Evolutionary conservation across 1,284 basidiomycete species (phyloP).

Genomic region (Leucoagaricus sp.): DNA sequence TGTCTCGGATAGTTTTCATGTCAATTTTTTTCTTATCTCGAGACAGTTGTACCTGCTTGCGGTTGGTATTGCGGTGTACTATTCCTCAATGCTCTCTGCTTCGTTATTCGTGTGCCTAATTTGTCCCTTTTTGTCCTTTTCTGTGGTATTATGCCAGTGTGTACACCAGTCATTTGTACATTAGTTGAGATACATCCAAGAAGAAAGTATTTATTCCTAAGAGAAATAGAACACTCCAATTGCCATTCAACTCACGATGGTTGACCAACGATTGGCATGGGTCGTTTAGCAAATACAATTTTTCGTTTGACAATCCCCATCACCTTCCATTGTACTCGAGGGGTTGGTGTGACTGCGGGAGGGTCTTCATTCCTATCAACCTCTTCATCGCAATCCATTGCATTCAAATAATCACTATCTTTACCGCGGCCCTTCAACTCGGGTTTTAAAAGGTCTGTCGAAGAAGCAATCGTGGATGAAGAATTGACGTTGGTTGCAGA

Average conservation of each 20-base stretch:
- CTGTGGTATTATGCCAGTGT: slow-evolving; percentile 6
- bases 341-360: slow-evolving; percentile 17
- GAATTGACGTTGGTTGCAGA: slow-evolving; percentile 14
- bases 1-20: slow-evolving; percentile 7
- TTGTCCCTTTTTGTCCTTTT: slow-evolving; percentile 4
- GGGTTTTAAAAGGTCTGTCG: neutral
- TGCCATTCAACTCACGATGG: neutral
- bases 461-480: neutral
- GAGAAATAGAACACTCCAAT: neutral
- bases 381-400: slow-evolving; percentile 8
- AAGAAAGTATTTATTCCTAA: slow-evolving; percentile 7
- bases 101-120: slow-evolving; percentile 7
- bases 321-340: slow-evolving; percentile 30
- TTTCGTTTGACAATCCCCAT: slow-evolving; percentile 72
- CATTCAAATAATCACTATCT: slow-evolving; percentile 10
- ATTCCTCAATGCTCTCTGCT: neutral
- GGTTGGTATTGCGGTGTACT: neutral
- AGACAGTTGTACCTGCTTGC: neutral
- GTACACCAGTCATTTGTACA: slow-evolving; percentile 15
- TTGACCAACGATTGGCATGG: slow-evolving; percentile 58
- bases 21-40: neutral
- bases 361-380: neutral
- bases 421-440: neutral
- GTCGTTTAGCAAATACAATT: slow-evolving; percentile 76
- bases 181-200: slow-evolving; percentile 9